Evolutionary conservation across 2,329 filamentous ascomycete species (phyloP), one percentile per base, ranked within the genome.

Genomic region (Scedosporium dehoogii): DNA sequence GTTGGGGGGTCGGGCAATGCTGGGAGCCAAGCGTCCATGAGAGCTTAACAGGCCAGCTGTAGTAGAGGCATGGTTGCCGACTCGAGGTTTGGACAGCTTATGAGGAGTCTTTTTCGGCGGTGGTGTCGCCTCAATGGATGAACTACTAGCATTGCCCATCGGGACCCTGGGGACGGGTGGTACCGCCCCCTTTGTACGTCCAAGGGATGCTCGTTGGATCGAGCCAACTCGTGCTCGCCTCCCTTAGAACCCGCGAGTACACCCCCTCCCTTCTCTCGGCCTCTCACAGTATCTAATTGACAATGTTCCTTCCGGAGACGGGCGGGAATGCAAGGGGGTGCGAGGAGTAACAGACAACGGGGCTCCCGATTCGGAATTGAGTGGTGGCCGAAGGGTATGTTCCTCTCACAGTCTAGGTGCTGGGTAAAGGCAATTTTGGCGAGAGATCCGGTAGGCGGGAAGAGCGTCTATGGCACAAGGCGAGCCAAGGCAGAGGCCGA

Each of bases 131-230:
- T 62, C 46, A 56, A 80, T 77, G 67, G 75, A 70, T 55, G 80
- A 84, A 62, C 77, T 71, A 62, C 77, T 71, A 56, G 74, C 71
- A 69, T 83, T 83, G 62, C 81, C 81, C 81, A 84, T 84, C 63
- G 63, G 51, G 38, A 59, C 55, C 58, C 55, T n/a, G 58, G 55
- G 59, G 14, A n/a, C 63, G 56, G 62, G 57, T 33, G 51, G 25
- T 56, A 48, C 44, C 18, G 33, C 55, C 56, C 57, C 41, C 60
- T 62, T 62, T 62, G 60, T 62, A 62, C 23, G 60, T 46, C 29
- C 21, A 57, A 41, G 18, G 57, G n/a, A 25, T 59, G 57, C 21
- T 59, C 48, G 41, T 29, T 53, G 59, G 16, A 44, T 23, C 33
- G 59, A 27, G 44, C 42, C 25, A 55, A 38, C 21, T 58, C 33